These are phyloP conservation scores for Leccinum longicurvipes DNA, from an alignment of 768 basidiomycete species.

Conservation along the genomic window DNA sequence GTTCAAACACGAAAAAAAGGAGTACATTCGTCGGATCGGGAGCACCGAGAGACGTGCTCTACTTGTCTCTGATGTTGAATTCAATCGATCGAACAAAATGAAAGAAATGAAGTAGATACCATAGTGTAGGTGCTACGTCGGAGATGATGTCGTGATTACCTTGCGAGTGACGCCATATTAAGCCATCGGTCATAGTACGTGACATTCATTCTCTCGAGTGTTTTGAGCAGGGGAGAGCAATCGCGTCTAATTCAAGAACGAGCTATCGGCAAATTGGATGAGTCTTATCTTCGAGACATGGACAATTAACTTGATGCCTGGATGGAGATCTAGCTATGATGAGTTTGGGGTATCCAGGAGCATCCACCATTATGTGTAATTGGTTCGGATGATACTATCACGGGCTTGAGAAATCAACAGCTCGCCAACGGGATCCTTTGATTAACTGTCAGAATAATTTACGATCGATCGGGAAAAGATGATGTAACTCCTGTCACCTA, in stretches of 20 bases:
- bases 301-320: constrained; percentile 20
- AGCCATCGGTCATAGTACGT: no score
- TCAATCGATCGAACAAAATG: not conserved
- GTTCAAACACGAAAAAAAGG: not conserved
- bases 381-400: constrained; percentile 81
- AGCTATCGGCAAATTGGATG: constrained; percentile 10
- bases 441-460: constrained; percentile 9
- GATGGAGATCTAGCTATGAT: constrained; percentile 76
- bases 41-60: not conserved
- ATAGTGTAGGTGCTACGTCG: not conserved
- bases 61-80: not conserved
- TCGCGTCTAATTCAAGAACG: constrained; percentile 30
- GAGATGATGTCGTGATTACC: no score
- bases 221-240: constrained; percentile 41
- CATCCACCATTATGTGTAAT: constrained; percentile 69
- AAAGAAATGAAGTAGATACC: not conserved
- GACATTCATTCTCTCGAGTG: no score
- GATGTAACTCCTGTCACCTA: constrained; percentile 49
- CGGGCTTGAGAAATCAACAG: constrained; percentile 55
- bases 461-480: constrained; percentile 1
- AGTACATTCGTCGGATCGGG: not conserved
- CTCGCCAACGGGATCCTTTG: constrained; percentile 66
- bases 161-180: no score
- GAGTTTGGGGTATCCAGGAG: constrained; percentile 70
- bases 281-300: not conserved